phyloP scores from a whole-genome alignment of 1,284 basidiomycete genomes.

The Fistulinella cinereoalba region DNA sequence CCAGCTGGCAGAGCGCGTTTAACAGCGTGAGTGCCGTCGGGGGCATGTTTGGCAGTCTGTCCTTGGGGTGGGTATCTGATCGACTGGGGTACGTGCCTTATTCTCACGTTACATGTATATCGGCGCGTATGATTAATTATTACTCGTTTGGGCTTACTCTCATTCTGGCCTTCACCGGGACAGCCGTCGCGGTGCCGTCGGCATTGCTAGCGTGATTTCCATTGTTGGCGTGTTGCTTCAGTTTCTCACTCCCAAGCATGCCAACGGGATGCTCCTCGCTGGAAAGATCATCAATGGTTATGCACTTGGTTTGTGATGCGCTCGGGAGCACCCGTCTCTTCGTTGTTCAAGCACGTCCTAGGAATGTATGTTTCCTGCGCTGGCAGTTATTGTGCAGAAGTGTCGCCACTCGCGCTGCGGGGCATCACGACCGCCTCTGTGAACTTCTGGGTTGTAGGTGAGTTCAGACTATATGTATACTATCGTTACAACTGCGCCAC shows the following conservation, averaged over 20 bases:
- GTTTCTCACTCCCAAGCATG: conserved; percentile 24
- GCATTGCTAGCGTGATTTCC: conserved; percentile 23
- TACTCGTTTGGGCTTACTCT: too few relatives aligned
- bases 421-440: conserved; percentile 30
- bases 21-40: too few relatives aligned
- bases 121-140: too few relatives aligned
- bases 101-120: too few relatives aligned
- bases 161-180: neutral
- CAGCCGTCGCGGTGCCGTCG: conserved; percentile 25
- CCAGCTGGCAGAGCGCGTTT: too few relatives aligned
- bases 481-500: rapidly evolving
- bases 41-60: too few relatives aligned
- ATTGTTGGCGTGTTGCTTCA: conserved; percentile 27
- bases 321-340: too few relatives aligned
- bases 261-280: conserved; percentile 25
- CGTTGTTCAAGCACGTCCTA: neutral
- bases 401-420: conserved; percentile 30
- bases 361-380: conserved; percentile 30
- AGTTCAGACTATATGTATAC: neutral
- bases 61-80: too few relatives aligned
- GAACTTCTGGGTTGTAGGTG: conserved; percentile 30
- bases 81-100: conserved; percentile 15
- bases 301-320: conserved; percentile 19
- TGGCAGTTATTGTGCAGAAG: conserved; percentile 28
- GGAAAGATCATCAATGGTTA: conserved; percentile 31